phyloP scores from a whole-genome alignment of 2,329 filamentous ascomycete species.

The Epichloe hybrida region DNA sequence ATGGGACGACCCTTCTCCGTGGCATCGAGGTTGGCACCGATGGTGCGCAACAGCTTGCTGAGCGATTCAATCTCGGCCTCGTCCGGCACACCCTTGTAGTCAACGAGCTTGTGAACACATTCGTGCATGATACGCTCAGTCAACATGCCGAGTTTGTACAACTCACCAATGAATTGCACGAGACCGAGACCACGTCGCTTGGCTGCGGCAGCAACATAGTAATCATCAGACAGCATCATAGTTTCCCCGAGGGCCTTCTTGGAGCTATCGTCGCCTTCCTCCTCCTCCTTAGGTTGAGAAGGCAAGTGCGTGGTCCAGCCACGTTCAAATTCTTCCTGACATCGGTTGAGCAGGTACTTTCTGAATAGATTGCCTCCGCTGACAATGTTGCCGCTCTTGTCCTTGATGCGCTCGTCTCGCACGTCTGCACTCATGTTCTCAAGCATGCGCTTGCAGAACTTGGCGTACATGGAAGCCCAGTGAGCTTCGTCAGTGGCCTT shows the following conservation, averaged over 20 bases:
- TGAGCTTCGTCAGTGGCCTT: conserved; percentile 97
- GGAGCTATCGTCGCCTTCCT: conserved; percentile 39
- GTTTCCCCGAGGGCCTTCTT: conserved; percentile 52
- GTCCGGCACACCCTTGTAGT: conserved; percentile 85
- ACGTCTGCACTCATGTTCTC: conserved; percentile 91
- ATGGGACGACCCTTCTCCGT: conserved; percentile 72
- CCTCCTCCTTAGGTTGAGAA: conserved; percentile 51
- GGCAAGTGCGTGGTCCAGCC: conserved; percentile 90
- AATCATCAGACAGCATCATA: conserved; percentile 84
- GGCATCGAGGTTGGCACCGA: conserved; percentile 73
- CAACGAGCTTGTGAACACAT: conserved; percentile 92
- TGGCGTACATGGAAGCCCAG: conserved; percentile 98
- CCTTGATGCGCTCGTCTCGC: conserved; percentile 85
- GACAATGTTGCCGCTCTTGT: conserved; percentile 79
- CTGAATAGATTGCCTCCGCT: conserved; percentile 90
- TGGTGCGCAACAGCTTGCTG: conserved; percentile 81
- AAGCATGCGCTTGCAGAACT: conserved; percentile 95
- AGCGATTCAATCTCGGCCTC: conserved; percentile 95
- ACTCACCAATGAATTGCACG: conserved; percentile 96
- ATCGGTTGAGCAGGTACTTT: conserved; percentile 96
- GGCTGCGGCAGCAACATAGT: conserved; percentile 84
- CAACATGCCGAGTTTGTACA: conserved; percentile 97
- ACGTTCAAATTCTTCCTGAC: conserved; percentile 96
- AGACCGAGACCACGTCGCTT: conserved; percentile 96
- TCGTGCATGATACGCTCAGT: conserved; percentile 99